Percentiles rank a stretch among this genome's conserved stretches.
Conservation (phyloP, 2,329 filamentous ascomycete genomes). For the Colletotrichum musicola region DNA sequence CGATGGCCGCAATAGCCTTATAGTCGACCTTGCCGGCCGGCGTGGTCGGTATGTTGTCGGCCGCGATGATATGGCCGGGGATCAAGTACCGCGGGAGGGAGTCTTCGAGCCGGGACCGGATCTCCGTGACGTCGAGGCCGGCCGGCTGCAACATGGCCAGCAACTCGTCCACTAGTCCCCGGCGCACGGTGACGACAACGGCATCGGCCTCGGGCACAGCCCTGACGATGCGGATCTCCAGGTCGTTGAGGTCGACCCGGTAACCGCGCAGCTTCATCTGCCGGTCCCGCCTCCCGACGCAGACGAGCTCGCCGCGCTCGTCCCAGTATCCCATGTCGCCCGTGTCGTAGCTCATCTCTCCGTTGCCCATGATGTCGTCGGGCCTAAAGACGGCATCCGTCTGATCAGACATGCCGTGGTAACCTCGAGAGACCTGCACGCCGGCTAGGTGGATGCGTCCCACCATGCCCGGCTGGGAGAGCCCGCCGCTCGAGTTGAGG, state of each 20-base stretch:
- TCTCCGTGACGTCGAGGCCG: constrained; percentile 17
- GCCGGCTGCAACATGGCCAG: constrained; percentile 46
- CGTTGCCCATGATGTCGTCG: constrained; percentile 40
- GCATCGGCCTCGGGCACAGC: too few species aligned
- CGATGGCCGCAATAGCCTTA: constrained; percentile 45
- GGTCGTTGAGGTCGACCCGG: constrained; percentile 47
- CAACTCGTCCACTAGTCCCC: constrained; percentile 46
- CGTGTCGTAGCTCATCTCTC: constrained; percentile 53
- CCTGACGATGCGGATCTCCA: constrained; percentile 39
- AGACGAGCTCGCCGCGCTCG: constrained; percentile 48
- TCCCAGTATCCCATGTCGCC: constrained; percentile 53
- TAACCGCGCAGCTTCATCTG: constrained; percentile 47
- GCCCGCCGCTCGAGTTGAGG: constrained; percentile 45
- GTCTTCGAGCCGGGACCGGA: too few species aligned
- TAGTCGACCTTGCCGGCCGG: constrained; percentile 49
- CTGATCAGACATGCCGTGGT: constrained; percentile 49
- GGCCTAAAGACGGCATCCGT: constrained; percentile 47
- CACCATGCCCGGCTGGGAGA: constrained; percentile 49
- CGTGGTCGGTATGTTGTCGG: constrained; percentile 47
- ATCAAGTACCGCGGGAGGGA: too few species aligned
- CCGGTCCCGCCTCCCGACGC: constrained; percentile 52
- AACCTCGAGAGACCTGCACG: constrained; percentile 56
- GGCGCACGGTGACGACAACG: too few species aligned
- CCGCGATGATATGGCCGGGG: constrained; percentile 43
- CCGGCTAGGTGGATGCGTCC: constrained; percentile 59